A percentile compares a stretch with the other conserved stretches of the same genome.
Evolutionary conservation across 2,329 filamentous ascomycete species (phyloP).

Genomic region (Helminthosporium solani): DNA sequence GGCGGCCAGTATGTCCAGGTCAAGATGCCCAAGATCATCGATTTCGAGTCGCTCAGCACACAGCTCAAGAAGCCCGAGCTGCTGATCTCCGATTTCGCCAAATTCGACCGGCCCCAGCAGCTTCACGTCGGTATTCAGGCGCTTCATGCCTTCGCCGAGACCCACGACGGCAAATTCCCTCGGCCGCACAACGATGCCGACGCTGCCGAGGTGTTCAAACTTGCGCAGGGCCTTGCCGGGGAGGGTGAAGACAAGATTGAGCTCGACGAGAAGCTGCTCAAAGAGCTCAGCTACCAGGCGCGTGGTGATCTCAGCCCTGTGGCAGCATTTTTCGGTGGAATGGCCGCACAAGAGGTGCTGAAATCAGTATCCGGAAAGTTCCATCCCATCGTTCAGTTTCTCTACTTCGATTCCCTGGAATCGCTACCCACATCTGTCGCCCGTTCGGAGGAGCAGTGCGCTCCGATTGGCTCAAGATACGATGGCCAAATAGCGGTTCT

Average conservation of each 20-base stretch:
- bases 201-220: conserved; percentile 72
- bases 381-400: conserved; percentile 89
- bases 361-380: conserved; percentile 99
- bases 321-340: conserved; percentile 91
- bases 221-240: conserved; percentile 71
- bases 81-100: conserved; percentile 92
- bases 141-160: conserved; percentile 78
- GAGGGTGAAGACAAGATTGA: conserved; percentile 71
- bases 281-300: conserved; percentile 92
- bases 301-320: conserved; percentile 87
- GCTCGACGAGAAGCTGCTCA: conserved; percentile 87
- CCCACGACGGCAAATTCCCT: conserved; percentile 70
- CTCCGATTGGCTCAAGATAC: conserved; percentile 81
- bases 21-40: conserved; percentile 94
- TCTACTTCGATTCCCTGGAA: conserved; percentile 98
- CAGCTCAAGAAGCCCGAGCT: conserved; percentile 86
- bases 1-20: conserved; percentile 93
- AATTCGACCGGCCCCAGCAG: conserved; percentile 92
- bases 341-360: conserved; percentile 89
- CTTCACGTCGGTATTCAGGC: conserved; percentile 92
- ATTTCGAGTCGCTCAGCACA: conserved; percentile 79
- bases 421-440: conserved; percentile 75
- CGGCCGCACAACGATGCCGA: conserved; percentile 82
- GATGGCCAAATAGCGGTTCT: conserved; percentile 98
- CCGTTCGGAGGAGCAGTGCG: conserved; percentile 84